These are phyloP conservation scores for Gaertneriomyces sp. DNA, from an alignment of 192 early-diverging fungal genomes.

Conservation along the genomic window DNA sequence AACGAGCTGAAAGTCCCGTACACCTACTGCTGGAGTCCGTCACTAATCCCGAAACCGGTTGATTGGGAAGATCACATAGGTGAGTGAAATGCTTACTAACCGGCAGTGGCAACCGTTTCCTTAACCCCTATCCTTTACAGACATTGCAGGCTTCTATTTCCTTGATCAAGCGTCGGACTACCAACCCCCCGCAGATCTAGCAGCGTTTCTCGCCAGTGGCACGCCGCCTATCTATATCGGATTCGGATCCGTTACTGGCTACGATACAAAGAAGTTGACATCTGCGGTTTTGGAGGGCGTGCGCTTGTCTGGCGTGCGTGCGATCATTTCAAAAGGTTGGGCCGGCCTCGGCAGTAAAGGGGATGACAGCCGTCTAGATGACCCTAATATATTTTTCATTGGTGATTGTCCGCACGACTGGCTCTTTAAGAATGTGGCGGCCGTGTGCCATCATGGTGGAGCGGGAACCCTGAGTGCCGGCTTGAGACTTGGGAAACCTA, in stretches of 20 bases:
- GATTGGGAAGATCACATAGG: slow-evolving; percentile 38
- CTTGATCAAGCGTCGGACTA: slow-evolving; percentile 38
- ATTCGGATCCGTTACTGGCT: slow-evolving; percentile 73
- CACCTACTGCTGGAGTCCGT: slow-evolving; percentile 28
- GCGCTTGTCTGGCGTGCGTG: slow-evolving; percentile 55
- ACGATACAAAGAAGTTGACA: slow-evolving; percentile 65
- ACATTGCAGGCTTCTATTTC: slow-evolving; percentile 12
- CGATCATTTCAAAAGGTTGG: slow-evolving; percentile 74
- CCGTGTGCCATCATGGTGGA: slow-evolving; percentile 77
- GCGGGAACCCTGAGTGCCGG: slow-evolving; percentile 75
- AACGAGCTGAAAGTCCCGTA: slow-evolving; percentile 20
- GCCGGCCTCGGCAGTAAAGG: neutral
- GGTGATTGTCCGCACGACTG: slow-evolving; percentile 65
- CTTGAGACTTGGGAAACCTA: slow-evolving; percentile 65
- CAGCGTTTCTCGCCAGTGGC: slow-evolving; percentile 49
- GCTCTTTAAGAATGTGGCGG: slow-evolving; percentile 63
- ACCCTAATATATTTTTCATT: slow-evolving; percentile 28
- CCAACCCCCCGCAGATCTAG: slow-evolving; percentile 50
- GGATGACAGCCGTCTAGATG: neutral
- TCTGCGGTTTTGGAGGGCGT: slow-evolving; percentile 62
- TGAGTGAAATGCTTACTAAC: neutral
- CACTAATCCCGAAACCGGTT: slow-evolving; percentile 27
- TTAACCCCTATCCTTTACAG: neutral
- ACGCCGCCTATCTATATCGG: slow-evolving; percentile 63
- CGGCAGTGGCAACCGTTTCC: neutral